Conservation (phyloP, 306 rosid genomes). For the Arachis hypogaea region DNA sequence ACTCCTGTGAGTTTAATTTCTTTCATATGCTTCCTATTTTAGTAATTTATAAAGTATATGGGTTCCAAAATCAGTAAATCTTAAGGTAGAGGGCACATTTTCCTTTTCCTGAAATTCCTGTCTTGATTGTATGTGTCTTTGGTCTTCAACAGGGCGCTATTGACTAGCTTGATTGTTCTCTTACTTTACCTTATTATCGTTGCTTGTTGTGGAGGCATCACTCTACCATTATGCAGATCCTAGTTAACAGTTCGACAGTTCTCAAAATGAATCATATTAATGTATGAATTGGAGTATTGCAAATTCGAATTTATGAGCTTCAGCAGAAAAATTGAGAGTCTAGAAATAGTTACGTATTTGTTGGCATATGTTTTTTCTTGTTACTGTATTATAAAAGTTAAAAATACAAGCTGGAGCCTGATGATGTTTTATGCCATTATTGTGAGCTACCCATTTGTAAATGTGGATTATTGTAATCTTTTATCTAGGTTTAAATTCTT, state of each 20-base stretch:
- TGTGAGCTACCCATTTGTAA: too few relatives aligned
- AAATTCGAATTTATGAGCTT: constrained; percentile 35
- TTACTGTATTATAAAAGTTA: constrained; percentile 34
- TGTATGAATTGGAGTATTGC: constrained; percentile 32
- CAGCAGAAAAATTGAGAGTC: constrained; percentile 19
- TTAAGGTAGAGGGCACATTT: not conserved
- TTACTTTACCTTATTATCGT: constrained; percentile 91
- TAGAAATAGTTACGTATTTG: constrained; percentile 37
- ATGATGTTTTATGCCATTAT: constrained; percentile 30
- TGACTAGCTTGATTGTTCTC: constrained; percentile 78
- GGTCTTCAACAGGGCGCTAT: constrained; percentile 70
- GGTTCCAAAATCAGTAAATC: not conserved
- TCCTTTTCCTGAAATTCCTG: constrained; percentile 11
- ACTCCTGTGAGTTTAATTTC: constrained; percentile 68
- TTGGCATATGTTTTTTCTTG: constrained; percentile 29
- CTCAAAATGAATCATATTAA: constrained; percentile 33
- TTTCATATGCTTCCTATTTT: constrained; percentile 22
- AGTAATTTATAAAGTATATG: constrained; percentile 11
- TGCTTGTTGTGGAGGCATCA: constrained; percentile 90
- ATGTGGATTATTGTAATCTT: too few relatives aligned
- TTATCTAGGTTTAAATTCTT: too few relatives aligned
- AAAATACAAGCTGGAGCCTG: constrained; percentile 15
- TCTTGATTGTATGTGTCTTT: constrained; percentile 34
- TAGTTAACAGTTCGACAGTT: constrained; percentile 50
- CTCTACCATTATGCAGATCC: constrained; percentile 89